phyloP scores from a whole-genome alignment of 768 basidiomycete species.

The Hydnum rufescens region DNA sequence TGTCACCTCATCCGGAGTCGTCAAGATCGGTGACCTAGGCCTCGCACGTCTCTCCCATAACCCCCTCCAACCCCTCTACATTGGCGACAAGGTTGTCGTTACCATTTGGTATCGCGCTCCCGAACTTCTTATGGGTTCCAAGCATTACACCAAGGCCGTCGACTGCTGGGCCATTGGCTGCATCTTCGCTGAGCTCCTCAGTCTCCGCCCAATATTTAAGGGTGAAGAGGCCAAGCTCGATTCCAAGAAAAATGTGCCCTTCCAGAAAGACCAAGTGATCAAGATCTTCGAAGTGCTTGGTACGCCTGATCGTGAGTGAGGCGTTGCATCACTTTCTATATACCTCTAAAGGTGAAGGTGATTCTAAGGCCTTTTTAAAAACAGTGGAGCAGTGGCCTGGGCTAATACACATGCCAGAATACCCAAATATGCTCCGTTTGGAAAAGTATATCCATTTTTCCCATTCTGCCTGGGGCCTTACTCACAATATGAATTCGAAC shows the following conservation, averaged over 20 bases:
- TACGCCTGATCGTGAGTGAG: slow-evolving; percentile 52
- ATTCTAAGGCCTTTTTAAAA: neutral
- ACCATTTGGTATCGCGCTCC: slow-evolving; percentile 99
- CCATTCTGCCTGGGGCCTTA: no score
- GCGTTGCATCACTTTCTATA: neutral
- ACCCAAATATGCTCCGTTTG: slow-evolving; percentile 57
- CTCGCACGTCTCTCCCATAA: slow-evolving; percentile 81
- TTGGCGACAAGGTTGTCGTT: slow-evolving; percentile 95
- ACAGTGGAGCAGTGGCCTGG: slow-evolving; percentile 82
- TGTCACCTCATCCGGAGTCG: slow-evolving; percentile 68
- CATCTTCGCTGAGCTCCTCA: slow-evolving; percentile 89
- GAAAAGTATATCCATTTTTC: slow-evolving; percentile 33
- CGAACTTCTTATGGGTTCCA: slow-evolving; percentile 86
- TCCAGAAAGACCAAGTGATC: slow-evolving; percentile 84
- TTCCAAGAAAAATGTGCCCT: slow-evolving; percentile 91
- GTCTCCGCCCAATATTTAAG: slow-evolving; percentile 91
- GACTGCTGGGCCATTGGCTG: slow-evolving; percentile 98
- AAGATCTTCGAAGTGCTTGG: slow-evolving; percentile 95
- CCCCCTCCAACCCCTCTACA: slow-evolving; percentile 78
- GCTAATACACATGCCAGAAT: slow-evolving; percentile 72
- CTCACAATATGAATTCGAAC: neutral
- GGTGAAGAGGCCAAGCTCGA: slow-evolving; percentile 98
- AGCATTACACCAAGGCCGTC: slow-evolving; percentile 92
- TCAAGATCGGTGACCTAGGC: slow-evolving; percentile 97
- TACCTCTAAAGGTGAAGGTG: no score